These are phyloP conservation scores for Clavispora vitiphila DNA, from an alignment of 805 yeast genomes.

Conservation along the genomic window DNA sequence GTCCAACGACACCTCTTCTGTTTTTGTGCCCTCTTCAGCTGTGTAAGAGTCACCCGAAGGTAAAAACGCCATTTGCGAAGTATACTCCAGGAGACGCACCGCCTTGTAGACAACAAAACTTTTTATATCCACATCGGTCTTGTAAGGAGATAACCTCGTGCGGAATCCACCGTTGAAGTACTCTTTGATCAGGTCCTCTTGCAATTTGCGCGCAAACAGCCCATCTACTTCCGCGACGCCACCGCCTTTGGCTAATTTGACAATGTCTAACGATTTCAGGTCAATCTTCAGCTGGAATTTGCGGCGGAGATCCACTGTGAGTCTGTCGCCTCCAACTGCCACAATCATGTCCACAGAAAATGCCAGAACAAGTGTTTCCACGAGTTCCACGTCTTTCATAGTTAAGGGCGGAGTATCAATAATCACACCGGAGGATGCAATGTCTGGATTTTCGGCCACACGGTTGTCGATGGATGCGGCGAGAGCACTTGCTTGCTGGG, in stretches of 20 bases:
- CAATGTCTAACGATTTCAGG: slow-evolving; percentile 32
- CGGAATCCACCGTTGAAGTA: slow-evolving; percentile 80
- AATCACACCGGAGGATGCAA: slow-evolving; percentile 51
- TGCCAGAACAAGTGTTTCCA: slow-evolving; percentile 53
- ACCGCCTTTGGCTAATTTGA: slow-evolving; percentile 66
- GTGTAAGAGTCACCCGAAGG: slow-evolving; percentile 41
- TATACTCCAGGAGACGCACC: slow-evolving; percentile 42
- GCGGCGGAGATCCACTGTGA: slow-evolving; percentile 58
- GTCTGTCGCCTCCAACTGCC: slow-evolving; percentile 72
- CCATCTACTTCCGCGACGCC: slow-evolving; percentile 78
- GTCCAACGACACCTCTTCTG: slow-evolving; percentile 21
- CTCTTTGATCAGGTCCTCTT: slow-evolving; percentile 73
- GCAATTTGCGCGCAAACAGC: slow-evolving; percentile 59
- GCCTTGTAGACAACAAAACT: slow-evolving; percentile 58
- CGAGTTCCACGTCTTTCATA: slow-evolving; percentile 44
- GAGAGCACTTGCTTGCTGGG: slow-evolving; percentile 43
- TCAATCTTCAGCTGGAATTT: slow-evolving; percentile 35
- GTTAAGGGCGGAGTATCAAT: slow-evolving; percentile 71
- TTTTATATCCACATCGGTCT: slow-evolving; percentile 64
- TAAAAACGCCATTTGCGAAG: slow-evolving; percentile 33
- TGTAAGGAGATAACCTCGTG: slow-evolving; percentile 75
- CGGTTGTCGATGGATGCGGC: slow-evolving; percentile 47
- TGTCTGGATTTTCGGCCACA: slow-evolving; percentile 43
- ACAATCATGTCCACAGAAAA: slow-evolving; percentile 59
- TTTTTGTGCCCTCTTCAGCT: slow-evolving; percentile 20